A percentile compares a stretch with the other conserved stretches of the same genome.
These are phyloP conservation scores for Pseudogymnoascus sp. DNA, from an alignment of 2,329 filamentous ascomycete genomes.

Conservation along the genomic window DNA sequence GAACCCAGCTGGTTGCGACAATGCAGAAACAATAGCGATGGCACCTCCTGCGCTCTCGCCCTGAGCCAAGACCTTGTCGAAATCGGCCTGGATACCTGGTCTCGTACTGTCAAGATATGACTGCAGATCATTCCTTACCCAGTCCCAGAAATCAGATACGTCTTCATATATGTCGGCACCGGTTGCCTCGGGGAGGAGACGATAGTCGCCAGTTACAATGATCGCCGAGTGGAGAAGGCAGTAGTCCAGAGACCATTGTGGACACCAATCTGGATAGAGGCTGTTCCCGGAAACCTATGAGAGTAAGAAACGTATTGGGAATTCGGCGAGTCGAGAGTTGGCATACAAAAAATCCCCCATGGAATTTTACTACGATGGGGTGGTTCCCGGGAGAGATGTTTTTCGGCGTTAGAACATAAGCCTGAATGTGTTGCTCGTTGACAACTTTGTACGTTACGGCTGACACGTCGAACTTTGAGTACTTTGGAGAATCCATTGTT, in stretches of 20 bases:
- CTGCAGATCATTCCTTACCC: constrained; percentile 30
- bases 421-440: constrained; percentile 18
- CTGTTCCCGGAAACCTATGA: constrained; percentile 13
- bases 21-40: constrained; percentile 12
- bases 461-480: constrained; percentile 17
- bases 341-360: constrained; percentile 20
- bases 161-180: constrained; percentile 41
- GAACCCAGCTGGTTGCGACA: constrained; percentile 14
- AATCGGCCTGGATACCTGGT: constrained; percentile 15
- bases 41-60: constrained; percentile 18
- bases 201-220: constrained; percentile 41
- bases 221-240: constrained; percentile 35
- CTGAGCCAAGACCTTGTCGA: constrained; percentile 14
- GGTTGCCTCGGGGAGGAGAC: constrained; percentile 42
- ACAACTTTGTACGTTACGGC: constrained; percentile 19
- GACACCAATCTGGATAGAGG: constrained; percentile 24
- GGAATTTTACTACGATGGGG: constrained; percentile 19
- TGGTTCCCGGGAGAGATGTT: constrained; percentile 10
- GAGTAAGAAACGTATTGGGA: background rate
- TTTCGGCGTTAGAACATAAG: constrained; percentile 21
- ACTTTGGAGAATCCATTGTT: constrained; percentile 18
- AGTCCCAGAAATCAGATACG: constrained; percentile 40
- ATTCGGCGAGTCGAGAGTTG: background rate
- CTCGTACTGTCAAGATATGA: constrained; percentile 14
- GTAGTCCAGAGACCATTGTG: constrained; percentile 33